Evolutionary conservation across 1,284 basidiomycete species (phyloP).

Genomic region (Tilletia caries): DNA sequence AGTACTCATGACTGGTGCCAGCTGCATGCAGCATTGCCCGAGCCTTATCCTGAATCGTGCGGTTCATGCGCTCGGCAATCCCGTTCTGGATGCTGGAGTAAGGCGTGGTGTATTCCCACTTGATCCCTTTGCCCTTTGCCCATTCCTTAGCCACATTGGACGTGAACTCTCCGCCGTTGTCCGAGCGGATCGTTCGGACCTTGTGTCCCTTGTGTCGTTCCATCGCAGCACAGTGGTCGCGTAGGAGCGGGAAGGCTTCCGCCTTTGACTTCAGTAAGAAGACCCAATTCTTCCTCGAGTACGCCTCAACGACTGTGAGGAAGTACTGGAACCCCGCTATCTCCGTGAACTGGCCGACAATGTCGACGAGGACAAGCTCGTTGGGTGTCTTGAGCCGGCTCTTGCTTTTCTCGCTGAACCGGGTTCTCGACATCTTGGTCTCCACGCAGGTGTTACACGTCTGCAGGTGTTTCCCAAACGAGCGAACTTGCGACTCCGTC

Average conservation of each 20-base stretch:
- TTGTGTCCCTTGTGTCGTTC: neutral
- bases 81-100: conserved; percentile 1
- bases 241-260: neutral
- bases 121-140: neutral
- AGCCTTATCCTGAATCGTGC: neutral
- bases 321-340: neutral
- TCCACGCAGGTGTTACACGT: too few species aligned
- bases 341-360: neutral
- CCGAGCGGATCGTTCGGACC: neutral
- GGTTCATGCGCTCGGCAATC: conserved; percentile 2
- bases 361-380: neutral
- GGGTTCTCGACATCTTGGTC: neutral
- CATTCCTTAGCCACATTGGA: neutral
- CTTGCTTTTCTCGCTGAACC: neutral
- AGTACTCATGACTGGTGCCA: neutral
- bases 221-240: neutral
- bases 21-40: neutral
- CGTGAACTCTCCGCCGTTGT: conserved; percentile 3
- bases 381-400: neutral
- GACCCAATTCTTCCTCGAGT: neutral
- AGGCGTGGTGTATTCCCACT: neutral
- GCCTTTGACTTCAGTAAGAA: neutral
- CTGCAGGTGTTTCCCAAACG: neutral
- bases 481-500: neutral
- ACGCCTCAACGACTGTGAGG: neutral